Percentiles rank a stretch among this genome's conserved stretches.
Conservation (phyloP, 305 asterid species). For the Caryopteris hybrid region DNA sequence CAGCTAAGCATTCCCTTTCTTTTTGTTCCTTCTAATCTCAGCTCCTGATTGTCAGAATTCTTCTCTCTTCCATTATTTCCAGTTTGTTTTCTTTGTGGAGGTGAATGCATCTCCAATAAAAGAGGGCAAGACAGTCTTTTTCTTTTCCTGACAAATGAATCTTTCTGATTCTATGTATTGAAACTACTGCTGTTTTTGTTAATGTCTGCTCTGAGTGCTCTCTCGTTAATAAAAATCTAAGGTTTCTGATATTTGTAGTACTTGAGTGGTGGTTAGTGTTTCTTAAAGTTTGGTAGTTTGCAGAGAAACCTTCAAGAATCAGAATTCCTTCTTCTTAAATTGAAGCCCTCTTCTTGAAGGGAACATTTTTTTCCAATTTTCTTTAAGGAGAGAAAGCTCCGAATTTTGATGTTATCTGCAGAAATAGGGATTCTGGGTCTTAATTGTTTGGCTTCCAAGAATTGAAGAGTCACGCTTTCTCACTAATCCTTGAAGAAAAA, state of each 20-base stretch:
- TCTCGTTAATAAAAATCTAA: neutral
- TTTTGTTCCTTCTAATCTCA: slow-evolving; percentile 16
- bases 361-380: no score
- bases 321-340: neutral
- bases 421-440: neutral
- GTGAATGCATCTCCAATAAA: neutral
- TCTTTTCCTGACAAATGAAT: slow-evolving; percentile 12
- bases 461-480: neutral
- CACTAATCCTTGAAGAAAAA: neutral
- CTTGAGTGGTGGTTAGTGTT: no score
- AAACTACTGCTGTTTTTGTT: neutral
- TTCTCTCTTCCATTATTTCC: neutral
- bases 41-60: neutral
- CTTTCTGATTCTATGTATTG: neutral
- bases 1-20: slow-evolving; percentile 20
- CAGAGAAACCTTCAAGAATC: neutral
- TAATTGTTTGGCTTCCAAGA: neutral
- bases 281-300: no score
- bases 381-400: neutral
- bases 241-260: neutral
- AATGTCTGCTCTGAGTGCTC: neutral
- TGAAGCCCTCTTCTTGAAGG: neutral
- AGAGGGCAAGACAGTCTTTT: slow-evolving; percentile 7
- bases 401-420: neutral
- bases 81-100: neutral